Base-by-base conservation (phyloP, 176 grass and related monocot genomes). In the Oryza officinalis region DNA sequence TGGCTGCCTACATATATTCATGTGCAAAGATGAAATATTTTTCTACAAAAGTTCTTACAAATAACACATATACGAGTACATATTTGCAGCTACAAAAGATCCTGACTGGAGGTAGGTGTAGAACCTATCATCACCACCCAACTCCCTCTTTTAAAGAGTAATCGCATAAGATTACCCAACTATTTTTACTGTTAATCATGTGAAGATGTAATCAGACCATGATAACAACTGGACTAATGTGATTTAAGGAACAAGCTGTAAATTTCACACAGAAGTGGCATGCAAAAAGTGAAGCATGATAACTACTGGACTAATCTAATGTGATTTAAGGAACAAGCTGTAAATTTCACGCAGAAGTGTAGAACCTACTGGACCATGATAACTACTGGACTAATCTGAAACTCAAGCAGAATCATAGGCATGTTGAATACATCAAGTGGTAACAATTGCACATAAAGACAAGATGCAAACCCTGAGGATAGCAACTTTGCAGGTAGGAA, bases 391-490 rank as follows among this genome's bases (percentile, higher is more conserved):
- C n/a, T n/a, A n/a, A n/a, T n/a, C 28, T 2, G 15, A 72, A 47
- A 54, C 57, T 65, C 68, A 41, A 52, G 65, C 8, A 6, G 15
- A 40, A 41, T 3, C 72, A 67, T 5, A 52, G 26, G 74, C 27
- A 78, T 83, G 23, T 41, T 54, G 66, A 57, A 71, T 40, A 72
- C 71, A 71, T 15, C n/a, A 47, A n/a, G 23, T 75, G 69, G 17
- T 40, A 81, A 49, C 63, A 80, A 26, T 70, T 64, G 3, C 35
- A 10, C 45, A 60, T 28, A 61, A 72, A 72, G 43, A 13, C 1
- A 79, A 69, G 43, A 81, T 67, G 60, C 11, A 76, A 75, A 22
- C 33, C 13, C 13, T 40, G 3, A 47, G 8, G 47, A 70, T 50
- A 69, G 65, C 10, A 71, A 81, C 25, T 81, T 68, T 15, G 10